Conservation (phyloP, 2,329 filamentous ascomycete genomes). For the Cladosporium sp. region DNA sequence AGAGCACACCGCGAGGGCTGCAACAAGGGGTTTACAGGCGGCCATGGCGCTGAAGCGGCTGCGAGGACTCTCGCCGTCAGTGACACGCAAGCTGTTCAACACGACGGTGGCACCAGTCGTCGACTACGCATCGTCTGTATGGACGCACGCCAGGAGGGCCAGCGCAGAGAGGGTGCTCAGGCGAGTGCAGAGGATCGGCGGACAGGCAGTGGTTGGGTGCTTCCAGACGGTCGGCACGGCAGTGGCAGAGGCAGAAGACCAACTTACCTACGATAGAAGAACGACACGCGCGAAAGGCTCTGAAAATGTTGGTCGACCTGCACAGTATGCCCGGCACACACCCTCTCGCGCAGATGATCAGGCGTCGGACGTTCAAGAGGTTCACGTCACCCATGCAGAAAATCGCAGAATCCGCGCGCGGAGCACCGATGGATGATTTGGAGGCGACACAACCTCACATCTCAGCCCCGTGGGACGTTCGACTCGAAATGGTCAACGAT, state of each 20-base stretch:
- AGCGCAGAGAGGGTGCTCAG: neutral
- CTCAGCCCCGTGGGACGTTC: constrained; percentile 3
- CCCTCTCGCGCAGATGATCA: neutral
- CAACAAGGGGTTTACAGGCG: neutral
- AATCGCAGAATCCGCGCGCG: neutral
- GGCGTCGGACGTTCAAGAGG: neutral
- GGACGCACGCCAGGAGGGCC: neutral
- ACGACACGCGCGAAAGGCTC: neutral
- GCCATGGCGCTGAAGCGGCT: constrained; percentile 6
- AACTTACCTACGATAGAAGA: neutral
- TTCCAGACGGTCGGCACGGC: neutral
- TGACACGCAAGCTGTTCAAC: constrained; percentile 1
- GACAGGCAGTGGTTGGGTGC: constrained; percentile 1
- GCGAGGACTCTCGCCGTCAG: constrained; percentile 1
- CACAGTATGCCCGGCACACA: neutral
- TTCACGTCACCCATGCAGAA: neutral
- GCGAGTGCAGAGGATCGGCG: constrained; percentile 1
- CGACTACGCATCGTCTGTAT: constrained; percentile 4
- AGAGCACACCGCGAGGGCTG: neutral
- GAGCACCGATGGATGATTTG: neutral
- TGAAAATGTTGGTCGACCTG: constrained; percentile 1
- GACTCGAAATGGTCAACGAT: neutral
- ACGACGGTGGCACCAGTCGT: constrained; percentile 3
- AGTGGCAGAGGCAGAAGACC: constrained; percentile 1
- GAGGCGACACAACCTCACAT: neutral